Evolutionary conservation across 176 grass and related monocot species (phyloP), one percentile per base, ranked within the genome.

Genomic region (Zea luxurians): DNA sequence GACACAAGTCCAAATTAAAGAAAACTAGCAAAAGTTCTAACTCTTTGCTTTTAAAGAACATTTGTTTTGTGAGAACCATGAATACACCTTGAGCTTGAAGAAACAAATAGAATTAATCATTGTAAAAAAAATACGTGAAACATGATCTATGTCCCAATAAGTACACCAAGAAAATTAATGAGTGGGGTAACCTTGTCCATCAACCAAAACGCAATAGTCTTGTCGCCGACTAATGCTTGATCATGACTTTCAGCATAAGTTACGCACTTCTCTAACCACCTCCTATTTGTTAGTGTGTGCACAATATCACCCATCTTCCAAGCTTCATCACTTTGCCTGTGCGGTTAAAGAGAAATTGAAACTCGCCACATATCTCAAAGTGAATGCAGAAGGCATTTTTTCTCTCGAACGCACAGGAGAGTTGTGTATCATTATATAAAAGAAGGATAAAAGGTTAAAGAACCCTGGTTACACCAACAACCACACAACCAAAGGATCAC

Each of bases 191-290:
- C 75, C 66, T 79, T 86, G 64, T 86, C 62, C 62, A 89, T 99
- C 74, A 99, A 83, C 96, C 96, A 99, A 70, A 99, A 99, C 62
- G 96, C 96, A 70, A 96, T 88, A 78, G 96, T 99, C 84, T 99
- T 99, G 76, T 99, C 96, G 48, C 96, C 96, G 50, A 99, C 96
- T 71, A 99, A 76, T 74, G 96, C 96, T 88, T 99, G 96, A 68
- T 99, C 96, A 62, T 99, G 96, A 58, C 96, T 99, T 83, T 99
- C 96, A 79, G 96, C 84, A 85, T 99, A 99, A 78, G 88, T 70
- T 61, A 99, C 88, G 62, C 96, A 99, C 76, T 95, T 99, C 86
- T 99, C 96, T 78, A 62, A 63, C 96, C 96, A 99, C 64, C 96
- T 90, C 78, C 96, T 90, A 80, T 99, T 99, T 77, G 90, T 99